A percentile compares a stretch with the other conserved stretches of the same genome.
Evolutionary conservation across 2,329 filamentous ascomycete species (phyloP).

Genomic region (Alternaria ventricosa): DNA sequence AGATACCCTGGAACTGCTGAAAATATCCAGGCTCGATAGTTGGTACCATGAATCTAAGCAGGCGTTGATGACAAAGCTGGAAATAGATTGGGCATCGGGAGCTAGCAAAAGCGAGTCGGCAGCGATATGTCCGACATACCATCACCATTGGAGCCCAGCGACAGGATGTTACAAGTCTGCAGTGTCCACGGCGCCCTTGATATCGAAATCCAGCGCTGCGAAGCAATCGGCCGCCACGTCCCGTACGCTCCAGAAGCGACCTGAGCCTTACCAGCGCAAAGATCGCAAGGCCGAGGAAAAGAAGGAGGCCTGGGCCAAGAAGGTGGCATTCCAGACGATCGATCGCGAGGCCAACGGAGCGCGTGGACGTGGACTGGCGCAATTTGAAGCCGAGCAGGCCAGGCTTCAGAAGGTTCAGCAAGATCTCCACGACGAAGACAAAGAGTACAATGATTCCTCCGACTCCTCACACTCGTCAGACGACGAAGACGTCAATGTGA

Average conservation of each 20-base stretch:
- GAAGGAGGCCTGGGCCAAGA: not conserved
- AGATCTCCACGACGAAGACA: not conserved
- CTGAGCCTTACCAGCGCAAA: not conserved
- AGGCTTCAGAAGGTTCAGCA: not conserved
- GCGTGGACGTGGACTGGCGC: not conserved
- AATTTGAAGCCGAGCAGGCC: not conserved
- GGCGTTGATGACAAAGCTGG: not conserved
- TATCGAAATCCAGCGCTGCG: not conserved
- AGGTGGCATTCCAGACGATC: not conserved
- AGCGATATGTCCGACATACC: not conserved
- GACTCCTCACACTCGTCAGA: not conserved
- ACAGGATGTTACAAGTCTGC: not conserved
- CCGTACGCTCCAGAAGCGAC: not conserved
- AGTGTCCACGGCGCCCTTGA: not conserved
- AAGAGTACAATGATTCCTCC: not conserved
- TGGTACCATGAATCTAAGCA: not conserved
- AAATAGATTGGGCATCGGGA: not conserved
- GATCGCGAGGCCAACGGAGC: not conserved
- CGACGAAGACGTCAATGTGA: not conserved
- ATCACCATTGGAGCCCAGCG: not conserved
- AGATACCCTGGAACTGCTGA: not conserved
- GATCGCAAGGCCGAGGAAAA: not conserved
- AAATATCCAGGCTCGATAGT: not conserved
- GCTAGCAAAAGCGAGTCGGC: not conserved
- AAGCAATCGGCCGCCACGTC: not conserved